phyloP scores from a whole-genome alignment of 495 filamentous ascomycete genomes.

The Trichoderma erinaceum region DNA sequence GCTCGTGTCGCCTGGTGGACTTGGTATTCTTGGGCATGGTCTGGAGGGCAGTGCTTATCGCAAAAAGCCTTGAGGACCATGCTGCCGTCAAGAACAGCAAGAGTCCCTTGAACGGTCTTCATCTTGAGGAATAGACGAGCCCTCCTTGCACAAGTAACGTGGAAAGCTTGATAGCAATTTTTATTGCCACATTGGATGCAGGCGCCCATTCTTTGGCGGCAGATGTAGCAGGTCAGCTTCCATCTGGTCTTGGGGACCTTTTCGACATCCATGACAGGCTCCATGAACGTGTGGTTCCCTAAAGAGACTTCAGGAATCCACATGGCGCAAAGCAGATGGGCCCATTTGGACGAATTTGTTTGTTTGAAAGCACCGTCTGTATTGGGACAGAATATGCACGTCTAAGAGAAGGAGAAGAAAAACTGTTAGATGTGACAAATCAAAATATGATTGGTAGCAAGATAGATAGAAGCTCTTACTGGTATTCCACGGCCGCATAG shows the following conservation, averaged over 20 bases:
- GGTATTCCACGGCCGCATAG: conserved; percentile 84
- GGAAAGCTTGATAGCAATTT: conserved; percentile 94
- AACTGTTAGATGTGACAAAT: background rate
- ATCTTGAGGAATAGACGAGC: conserved; percentile 90
- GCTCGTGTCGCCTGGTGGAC: conserved; percentile 47
- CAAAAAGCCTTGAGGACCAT: conserved; percentile 85
- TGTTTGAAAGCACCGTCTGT: conserved; percentile 98
- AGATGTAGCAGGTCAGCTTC: conserved; percentile 95
- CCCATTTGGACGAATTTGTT: conserved; percentile 90
- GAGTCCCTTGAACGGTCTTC: conserved; percentile 79
- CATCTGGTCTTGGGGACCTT: conserved; percentile 90
- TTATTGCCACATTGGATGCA: conserved; percentile 99
- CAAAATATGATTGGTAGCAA: conserved; percentile 17
- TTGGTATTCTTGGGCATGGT: conserved; percentile 82
- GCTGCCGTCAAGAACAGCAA: conserved; percentile 79
- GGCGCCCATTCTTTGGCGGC: conserved; percentile 93
- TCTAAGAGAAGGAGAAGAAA: conserved; percentile 36
- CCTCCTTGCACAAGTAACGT: conserved; percentile 90
- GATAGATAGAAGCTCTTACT: conserved; percentile 41
- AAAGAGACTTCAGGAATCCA: conserved; percentile 97
- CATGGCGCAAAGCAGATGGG: conserved; percentile 91
- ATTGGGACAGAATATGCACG: conserved; percentile 97
- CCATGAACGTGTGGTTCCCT: conserved; percentile 96
- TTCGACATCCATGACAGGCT: conserved; percentile 95
- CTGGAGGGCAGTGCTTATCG: conserved; percentile 87